These are phyloP conservation scores for Amaranthus hypochondriacus DNA, from an alignment of 148 eudicot species.

Conservation along the genomic window DNA sequence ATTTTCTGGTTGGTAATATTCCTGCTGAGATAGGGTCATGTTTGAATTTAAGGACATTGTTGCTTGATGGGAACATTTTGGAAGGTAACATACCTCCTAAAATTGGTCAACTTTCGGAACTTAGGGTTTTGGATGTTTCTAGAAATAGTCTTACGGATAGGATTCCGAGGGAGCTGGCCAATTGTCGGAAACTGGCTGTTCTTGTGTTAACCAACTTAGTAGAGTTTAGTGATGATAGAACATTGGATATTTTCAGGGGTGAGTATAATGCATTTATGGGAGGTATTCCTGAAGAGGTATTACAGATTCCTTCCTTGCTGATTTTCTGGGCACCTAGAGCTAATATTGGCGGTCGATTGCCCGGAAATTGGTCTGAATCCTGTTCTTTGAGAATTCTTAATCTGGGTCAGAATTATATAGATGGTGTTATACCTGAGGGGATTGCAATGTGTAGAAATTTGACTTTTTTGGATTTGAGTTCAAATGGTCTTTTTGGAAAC, in stretches of 20 bases:
- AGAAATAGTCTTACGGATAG: conserved; percentile 48
- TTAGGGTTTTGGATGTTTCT: conserved; percentile 54
- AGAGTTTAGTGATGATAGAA: conserved; percentile 27
- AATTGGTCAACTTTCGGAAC: conserved; percentile 36
- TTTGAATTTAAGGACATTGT: conserved; percentile 43
- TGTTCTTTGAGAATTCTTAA: conserved; percentile 35
- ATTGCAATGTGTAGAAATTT: conserved; percentile 43
- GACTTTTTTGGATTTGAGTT: conserved; percentile 50
- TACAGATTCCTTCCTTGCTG: conserved; percentile 41
- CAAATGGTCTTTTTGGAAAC: conserved; percentile 40
- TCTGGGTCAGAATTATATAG: conserved; percentile 44
- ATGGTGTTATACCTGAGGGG: conserved; percentile 34
- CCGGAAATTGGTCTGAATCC: conserved; percentile 25
- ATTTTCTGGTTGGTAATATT: conserved; percentile 31
- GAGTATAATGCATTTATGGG: conserved; percentile 57
- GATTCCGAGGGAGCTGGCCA: conserved; percentile 44
- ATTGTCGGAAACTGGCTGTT: conserved; percentile 36
- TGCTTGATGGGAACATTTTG: conserved; percentile 48
- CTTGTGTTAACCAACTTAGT: conserved; percentile 44
- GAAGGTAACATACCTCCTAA: conserved; percentile 44
- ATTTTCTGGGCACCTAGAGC: conserved; percentile 63
- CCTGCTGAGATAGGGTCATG: conserved; percentile 34
- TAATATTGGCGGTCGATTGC: conserved; percentile 45
- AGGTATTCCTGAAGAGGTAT: conserved; percentile 38
- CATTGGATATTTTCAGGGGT: conserved; percentile 24